These are phyloP conservation scores for Panellus pusillus DNA, from an alignment of 768 basidiomycete species.

Conservation along the genomic window DNA sequence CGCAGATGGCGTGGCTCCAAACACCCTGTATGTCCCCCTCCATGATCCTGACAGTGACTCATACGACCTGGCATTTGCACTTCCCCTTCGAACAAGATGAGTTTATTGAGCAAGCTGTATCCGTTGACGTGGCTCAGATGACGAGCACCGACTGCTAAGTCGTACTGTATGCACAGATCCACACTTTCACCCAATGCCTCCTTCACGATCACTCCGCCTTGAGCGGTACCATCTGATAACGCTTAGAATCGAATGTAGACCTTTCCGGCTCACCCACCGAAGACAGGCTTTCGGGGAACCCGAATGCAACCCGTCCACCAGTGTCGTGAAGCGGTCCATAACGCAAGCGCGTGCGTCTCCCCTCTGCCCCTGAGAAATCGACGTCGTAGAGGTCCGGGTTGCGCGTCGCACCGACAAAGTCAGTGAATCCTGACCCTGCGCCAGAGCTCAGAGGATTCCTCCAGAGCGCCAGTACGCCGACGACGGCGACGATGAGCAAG, in stretches of 20 bases:
- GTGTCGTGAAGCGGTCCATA: neutral
- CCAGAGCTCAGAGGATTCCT: neutral
- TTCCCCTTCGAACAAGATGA: constrained; percentile 36
- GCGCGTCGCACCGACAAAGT: constrained; percentile 4
- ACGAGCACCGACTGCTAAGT: too few species aligned
- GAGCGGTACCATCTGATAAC: too few species aligned
- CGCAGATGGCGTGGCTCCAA: constrained; percentile 37
- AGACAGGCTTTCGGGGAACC: neutral
- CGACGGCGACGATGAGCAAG: constrained; percentile 1
- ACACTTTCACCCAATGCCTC: too few species aligned
- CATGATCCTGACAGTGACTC: constrained; percentile 15
- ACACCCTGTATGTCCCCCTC: constrained; percentile 27
- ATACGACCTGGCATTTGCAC: constrained; percentile 29
- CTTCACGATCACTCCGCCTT: too few species aligned
- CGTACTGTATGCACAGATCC: too few species aligned
- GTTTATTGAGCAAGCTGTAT: constrained; percentile 24
- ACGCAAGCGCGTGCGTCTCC: neutral
- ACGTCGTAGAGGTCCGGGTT: constrained; percentile 1
- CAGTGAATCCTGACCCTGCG: neutral
- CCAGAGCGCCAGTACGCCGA: neutral
- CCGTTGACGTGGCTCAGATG: constrained; percentile 29
- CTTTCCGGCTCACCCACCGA: too few species aligned
- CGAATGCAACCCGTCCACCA: constrained; percentile 3
- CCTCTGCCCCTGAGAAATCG: neutral
- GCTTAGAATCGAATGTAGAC: too few species aligned